These are phyloP conservation scores for Neurospora africana DNA, from an alignment of 495 filamentous ascomycete species.

Conservation along the genomic window DNA sequence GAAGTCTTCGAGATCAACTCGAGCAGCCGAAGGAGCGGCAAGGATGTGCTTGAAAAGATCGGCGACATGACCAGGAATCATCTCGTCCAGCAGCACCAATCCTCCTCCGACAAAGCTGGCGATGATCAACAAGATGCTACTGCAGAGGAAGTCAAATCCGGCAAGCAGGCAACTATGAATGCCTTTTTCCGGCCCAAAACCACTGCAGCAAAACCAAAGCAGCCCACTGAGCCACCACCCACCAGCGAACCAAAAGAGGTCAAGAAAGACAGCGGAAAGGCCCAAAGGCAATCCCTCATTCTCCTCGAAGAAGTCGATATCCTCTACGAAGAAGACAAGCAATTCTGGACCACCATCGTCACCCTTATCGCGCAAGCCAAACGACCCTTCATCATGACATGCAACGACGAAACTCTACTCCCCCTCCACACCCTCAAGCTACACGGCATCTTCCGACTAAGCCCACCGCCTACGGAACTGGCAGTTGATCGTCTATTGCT, in stretches of 20 bases:
- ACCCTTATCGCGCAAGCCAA: constrained; percentile 72
- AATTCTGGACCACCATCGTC: constrained; percentile 81
- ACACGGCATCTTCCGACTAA: constrained; percentile 80
- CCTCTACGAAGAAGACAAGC: constrained; percentile 86
- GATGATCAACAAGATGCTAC: constrained; percentile 32
- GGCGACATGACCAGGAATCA: constrained; percentile 97
- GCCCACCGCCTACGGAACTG: constrained; percentile 53
- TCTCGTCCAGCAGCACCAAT: constrained; percentile 48
- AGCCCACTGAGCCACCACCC: constrained; percentile 4
- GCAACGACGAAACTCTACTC: constrained; percentile 74
- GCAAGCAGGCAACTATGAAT: constrained; percentile 66
- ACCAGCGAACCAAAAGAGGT: constrained; percentile 14
- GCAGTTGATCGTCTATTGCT: constrained; percentile 72
- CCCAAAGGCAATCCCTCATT: constrained; percentile 88
- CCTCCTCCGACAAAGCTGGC: constrained; percentile 7
- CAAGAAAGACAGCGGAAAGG: constrained; percentile 36
- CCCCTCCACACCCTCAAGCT: constrained; percentile 60
- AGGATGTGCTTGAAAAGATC: constrained; percentile 82
- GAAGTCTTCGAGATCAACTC: constrained; percentile 93
- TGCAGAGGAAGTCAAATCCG: constrained; percentile 48
- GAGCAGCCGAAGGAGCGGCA: constrained; percentile 70
- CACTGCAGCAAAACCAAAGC: constrained; percentile 15
- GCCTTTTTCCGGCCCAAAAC: constrained; percentile 62
- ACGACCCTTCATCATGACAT: constrained; percentile 88
- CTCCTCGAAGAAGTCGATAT: constrained; percentile 91